Base-by-base conservation (phyloP, 2,329 filamentous ascomycete species). In the Cladosporium velox region DNA sequence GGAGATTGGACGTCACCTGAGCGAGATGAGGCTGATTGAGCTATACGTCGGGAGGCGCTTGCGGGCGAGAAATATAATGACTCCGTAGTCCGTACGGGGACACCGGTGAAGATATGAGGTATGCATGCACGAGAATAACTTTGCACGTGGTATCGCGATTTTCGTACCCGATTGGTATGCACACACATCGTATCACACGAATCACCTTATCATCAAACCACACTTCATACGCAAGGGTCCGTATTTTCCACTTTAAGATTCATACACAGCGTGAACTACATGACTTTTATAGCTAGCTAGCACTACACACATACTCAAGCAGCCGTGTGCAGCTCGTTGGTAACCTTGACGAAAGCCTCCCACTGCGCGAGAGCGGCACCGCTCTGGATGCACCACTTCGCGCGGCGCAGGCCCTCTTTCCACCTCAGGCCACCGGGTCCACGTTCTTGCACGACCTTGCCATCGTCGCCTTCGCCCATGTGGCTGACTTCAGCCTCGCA, bases 361-460 rank as follows among this genome's bases (percentile, higher is more conserved):
- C 95, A 94, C 79, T 93, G 89, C 76, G 84, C 89, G 84, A 91
- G 88, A n/a, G 94, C 92, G 76, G 89, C 88, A 57, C 94, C 93
- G 77, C 92, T 97, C 79, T 89, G 87, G 58, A 99, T 86, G 12
- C 92, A 92, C 91, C 92, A 96, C 72, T 90, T 88, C 18, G 95
- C 95, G 76, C 92, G 86, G 72, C 94, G 84, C 15, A 97, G 87
- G 62, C 94, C 95, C 76, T 97, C 94, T 81, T 96, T 99, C 95
- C 95, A 99, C 74, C 94, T 86, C 66, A 91, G 87, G 15, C 91
- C 91, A 12, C 90, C 93, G 5, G 93, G 93, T 0, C 95, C 94
- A 58, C 90, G 84, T 77, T 98, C 93, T 18, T 81, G 87, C 68
- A 96, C 86, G 57, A 97, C 92, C 51, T 89, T 84, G 0, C 92